phyloP scores from a whole-genome alignment of 768 basidiomycete species.

The Mycena leptocephala region DNA sequence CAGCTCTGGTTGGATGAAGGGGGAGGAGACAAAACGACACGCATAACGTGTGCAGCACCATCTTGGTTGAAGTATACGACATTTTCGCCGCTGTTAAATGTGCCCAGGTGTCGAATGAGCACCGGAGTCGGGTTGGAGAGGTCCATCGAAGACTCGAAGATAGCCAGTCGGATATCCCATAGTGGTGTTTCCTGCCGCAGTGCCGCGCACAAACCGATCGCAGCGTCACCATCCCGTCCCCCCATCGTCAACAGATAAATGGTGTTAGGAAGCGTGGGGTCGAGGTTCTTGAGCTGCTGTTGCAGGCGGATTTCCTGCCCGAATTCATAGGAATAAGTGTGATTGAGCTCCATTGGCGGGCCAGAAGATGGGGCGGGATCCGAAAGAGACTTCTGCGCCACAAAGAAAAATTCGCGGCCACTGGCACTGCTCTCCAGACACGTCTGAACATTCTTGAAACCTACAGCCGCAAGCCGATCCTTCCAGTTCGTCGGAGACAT shows the following conservation, averaged over 20 bases:
- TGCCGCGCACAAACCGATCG: not conserved
- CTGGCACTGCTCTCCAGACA: not conserved
- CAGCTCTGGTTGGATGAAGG: not conserved
- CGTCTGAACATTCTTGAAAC: not conserved
- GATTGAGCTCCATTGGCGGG: not conserved
- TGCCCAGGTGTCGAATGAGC: not conserved
- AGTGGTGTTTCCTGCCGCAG: not conserved
- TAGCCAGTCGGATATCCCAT: conserved; percentile 11
- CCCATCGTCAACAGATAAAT: not conserved
- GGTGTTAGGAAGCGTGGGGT: not conserved
- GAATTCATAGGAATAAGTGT: not conserved
- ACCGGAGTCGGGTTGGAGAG: not conserved
- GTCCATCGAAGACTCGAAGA: conserved; percentile 5
- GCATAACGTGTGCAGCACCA: not conserved
- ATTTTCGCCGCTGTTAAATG: not conserved
- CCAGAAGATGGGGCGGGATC: not conserved
- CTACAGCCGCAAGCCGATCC: not conserved
- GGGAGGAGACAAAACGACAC: not conserved
- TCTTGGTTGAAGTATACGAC: not conserved
- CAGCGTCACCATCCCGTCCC: conserved; percentile 12
- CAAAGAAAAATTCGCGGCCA: conserved; percentile 14
- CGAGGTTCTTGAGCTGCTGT: not conserved
- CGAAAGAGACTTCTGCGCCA: not conserved
- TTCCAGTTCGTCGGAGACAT: conserved; percentile 2
- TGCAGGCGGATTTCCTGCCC: conserved; percentile 5